Base-by-base conservation (phyloP, 2,329 filamentous ascomycete species). In the Chaetomium strumarium region DNA sequence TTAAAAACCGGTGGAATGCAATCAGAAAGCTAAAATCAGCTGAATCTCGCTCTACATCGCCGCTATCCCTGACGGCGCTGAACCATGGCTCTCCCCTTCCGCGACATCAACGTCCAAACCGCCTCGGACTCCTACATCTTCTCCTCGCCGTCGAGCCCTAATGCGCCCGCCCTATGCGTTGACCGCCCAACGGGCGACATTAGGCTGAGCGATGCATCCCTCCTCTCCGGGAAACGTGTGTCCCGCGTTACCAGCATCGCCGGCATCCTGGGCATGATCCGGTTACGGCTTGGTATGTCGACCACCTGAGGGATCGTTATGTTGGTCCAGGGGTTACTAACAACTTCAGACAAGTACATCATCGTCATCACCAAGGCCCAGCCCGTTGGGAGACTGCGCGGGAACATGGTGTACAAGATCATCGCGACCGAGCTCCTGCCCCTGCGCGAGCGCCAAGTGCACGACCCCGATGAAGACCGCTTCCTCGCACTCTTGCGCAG, bases 81-180 rank as follows among this genome's bases (percentile, higher is more conserved):
- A 11, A 60, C 52, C 47, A 70, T 70, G 68, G 63, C 66, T 42
- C 71, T 81, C 61, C 93, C 92, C 19, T 99, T 91, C 72, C 83
- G 92, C 67, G 93, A 99, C 76, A 95, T 97, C 76, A 99, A 97
- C 70, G 84, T 99, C 69, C 90, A 95, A 71, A 88, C 90, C 60
- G 90, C 92, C 48, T 79, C 88, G 63, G 89, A 92, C 64, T 86
- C 93, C 67, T 99, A 99, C 77, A 89, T 90, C 63, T 99, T 99
- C 72, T 91, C 89, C 37, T 99, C 93, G 29, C 93, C 93, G 29
- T 97, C 93, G 0, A 92, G 90, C 3, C 90, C 91, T 56, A 84
- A 91, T 71, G 86, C 91, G 29, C 90, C 89, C 13, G 89, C 90
- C 10, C 78, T 99, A 47, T 83, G 96, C 13, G 81, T 99, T 60